Percentiles rank a stretch among this genome's conserved stretches.
Conservation (phyloP, 139 green algal species). For the Coccomyxa sp. region DNA sequence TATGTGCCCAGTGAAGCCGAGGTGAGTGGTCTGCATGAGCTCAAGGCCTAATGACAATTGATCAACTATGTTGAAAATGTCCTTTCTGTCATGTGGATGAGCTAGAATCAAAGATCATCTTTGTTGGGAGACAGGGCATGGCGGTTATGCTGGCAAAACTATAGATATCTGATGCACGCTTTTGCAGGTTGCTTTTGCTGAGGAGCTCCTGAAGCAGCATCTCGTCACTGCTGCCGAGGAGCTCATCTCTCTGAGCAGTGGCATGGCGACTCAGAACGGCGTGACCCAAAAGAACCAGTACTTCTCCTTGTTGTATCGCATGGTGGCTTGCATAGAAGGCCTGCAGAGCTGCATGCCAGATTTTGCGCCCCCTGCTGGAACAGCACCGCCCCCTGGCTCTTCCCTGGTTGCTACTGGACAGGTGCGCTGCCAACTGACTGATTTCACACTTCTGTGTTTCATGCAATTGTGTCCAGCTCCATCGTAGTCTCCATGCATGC, state of each 20-base stretch:
- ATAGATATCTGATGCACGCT: too few relatives aligned
- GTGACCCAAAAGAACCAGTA: too few relatives aligned
- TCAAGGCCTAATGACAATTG: too few relatives aligned
- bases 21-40: background rate
- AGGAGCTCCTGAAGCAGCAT: conserved; percentile 17
- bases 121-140: too few relatives aligned
- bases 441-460: too few relatives aligned
- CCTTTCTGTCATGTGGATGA: too few relatives aligned
- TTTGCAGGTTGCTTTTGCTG: conserved; percentile 2
- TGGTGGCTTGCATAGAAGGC: background rate
- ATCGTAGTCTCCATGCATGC: background rate
- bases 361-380: background rate
- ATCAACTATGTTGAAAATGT: too few relatives aligned
- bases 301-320: too few relatives aligned
- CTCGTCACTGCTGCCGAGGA: conserved; percentile 7
- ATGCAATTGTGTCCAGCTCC: too few relatives aligned
- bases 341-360: background rate
- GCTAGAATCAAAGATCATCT: too few relatives aligned
- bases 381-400: background rate
- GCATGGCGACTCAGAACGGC: too few relatives aligned
- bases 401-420: background rate
- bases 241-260: conserved; percentile 6
- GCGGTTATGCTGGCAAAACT: too few relatives aligned
- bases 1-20: conserved; percentile 10
- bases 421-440: background rate